These are phyloP conservation scores for Paecilomyces variotii DNA, from an alignment of 2,329 filamentous ascomycete species.

Conservation along the genomic window DNA sequence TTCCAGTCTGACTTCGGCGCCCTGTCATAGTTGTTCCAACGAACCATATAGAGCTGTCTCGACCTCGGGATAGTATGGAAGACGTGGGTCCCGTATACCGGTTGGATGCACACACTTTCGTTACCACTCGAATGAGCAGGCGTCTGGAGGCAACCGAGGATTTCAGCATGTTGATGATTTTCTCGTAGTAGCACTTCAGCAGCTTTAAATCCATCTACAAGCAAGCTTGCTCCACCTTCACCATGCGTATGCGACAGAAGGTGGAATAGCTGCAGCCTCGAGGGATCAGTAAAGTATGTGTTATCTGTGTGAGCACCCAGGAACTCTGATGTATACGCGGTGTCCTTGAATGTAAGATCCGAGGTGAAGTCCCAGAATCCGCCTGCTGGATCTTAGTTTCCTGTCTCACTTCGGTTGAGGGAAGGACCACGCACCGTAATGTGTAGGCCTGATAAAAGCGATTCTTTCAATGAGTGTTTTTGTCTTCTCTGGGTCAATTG, in stretches of 20 bases:
- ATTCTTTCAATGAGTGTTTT: conserved; percentile 70
- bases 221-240: conserved; percentile 64
- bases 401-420: neutral
- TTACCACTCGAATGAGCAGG: conserved; percentile 84
- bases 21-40: conserved; percentile 92
- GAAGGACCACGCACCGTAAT: conserved; percentile 65
- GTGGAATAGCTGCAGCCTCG: conserved; percentile 87
- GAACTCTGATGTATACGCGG: conserved; percentile 79
- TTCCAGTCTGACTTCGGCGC: conserved; percentile 55
- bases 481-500: conserved; percentile 62
- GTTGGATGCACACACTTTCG: conserved; percentile 69
- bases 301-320: conserved; percentile 86
- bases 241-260: conserved; percentile 65
- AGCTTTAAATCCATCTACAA: conserved; percentile 79
- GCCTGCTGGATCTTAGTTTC: conserved; percentile 26
- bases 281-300: conserved; percentile 90
- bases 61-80: conserved; percentile 50
- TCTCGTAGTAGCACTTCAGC: conserved; percentile 52
- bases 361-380: conserved; percentile 82
- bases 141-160: conserved; percentile 51
- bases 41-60: conserved; percentile 52
- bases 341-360: conserved; percentile 79
- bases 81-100: conserved; percentile 62
- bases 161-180: conserved; percentile 48
- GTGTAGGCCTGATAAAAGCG: conserved; percentile 78